phyloP scores from a whole-genome alignment of 1,284 basidiomycete genomes.

The Trichosporon ovoides region DNA sequence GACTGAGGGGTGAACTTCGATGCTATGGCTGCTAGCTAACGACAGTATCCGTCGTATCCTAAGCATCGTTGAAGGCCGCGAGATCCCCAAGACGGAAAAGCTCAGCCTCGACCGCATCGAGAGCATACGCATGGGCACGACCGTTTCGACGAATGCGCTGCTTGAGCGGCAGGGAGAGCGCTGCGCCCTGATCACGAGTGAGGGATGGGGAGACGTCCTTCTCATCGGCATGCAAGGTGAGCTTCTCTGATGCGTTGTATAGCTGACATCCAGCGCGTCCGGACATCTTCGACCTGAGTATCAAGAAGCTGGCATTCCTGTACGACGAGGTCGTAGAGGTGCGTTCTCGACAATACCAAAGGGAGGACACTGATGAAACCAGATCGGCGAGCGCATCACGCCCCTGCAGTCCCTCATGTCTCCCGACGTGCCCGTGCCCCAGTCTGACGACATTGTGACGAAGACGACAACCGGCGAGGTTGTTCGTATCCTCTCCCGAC shows the following conservation, averaged over 20 bases:
- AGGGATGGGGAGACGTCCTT: conserved; percentile 56
- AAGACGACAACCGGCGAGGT: conserved; percentile 64
- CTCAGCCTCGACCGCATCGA: conserved; percentile 49
- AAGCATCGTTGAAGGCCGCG: conserved; percentile 65
- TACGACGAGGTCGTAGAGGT: conserved; percentile 81
- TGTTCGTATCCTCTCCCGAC: conserved; percentile 72
- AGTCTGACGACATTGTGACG: conserved; percentile 23
- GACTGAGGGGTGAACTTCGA: conserved; percentile 52
- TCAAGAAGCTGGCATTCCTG: conserved; percentile 70
- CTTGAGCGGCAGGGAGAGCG: conserved; percentile 89
- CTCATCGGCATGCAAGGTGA: conserved; percentile 40
- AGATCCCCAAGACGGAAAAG: conserved; percentile 61
- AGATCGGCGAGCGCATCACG: conserved; percentile 81
- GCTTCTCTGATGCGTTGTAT: background rate
- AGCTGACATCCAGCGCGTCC: conserved; percentile 55
- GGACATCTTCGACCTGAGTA: conserved; percentile 76
- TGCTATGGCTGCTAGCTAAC: no score
- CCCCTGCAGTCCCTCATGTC: conserved; percentile 52
- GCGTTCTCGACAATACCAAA: no score
- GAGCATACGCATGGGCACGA: conserved; percentile 47
- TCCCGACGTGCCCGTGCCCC: conserved; percentile 19
- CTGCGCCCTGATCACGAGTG: conserved; percentile 89
- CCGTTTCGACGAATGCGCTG: conserved; percentile 84
- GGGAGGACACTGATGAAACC: no score
- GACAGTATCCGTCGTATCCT: conserved; percentile 78